A percentile compares a stretch with the other conserved stretches of the same genome.
phyloP scores from a whole-genome alignment of 805 yeast genomes.

The Saccharomycopsis selenospora region DNA sequence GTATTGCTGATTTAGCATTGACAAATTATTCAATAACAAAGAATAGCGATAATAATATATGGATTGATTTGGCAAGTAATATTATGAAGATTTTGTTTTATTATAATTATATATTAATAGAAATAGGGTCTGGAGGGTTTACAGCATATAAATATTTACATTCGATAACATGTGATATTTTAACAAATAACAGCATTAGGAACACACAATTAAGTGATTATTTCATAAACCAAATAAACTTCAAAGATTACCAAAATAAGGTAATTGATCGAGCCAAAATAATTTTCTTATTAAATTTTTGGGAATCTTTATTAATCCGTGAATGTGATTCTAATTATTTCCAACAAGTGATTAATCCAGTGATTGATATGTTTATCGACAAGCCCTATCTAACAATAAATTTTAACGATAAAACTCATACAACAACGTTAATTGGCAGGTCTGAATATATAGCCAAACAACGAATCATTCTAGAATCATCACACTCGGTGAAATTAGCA shows the following conservation, averaged over 20 bases:
- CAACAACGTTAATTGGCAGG: too few species aligned
- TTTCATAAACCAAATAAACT: constrained; percentile 8
- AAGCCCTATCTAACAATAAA: constrained; percentile 17
- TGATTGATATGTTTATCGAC: constrained; percentile 8
- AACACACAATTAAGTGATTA: constrained; percentile 15
- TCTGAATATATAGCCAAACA: too few species aligned
- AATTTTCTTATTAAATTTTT: constrained; percentile 13
- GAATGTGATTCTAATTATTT: constrained; percentile 13
- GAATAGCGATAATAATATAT: too few species aligned
- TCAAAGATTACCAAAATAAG: constrained; percentile 5
- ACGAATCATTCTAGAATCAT: constrained; percentile 13
- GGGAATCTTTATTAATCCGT: constrained; percentile 13
- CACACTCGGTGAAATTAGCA: constrained; percentile 16
- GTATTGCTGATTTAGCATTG: constrained; percentile 6
- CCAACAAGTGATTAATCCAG: constrained; percentile 11
- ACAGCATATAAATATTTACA: constrained; percentile 19
- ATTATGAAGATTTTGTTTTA: constrained; percentile 22
- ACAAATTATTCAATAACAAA: background rate
- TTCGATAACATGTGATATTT: constrained; percentile 1
- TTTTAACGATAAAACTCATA: constrained; percentile 5
- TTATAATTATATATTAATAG: constrained; percentile 24
- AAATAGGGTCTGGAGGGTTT: constrained; percentile 26
- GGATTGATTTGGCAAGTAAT: constrained; percentile 1
- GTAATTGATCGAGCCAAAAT: constrained; percentile 9
- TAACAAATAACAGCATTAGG: too few species aligned